Base-by-base conservation (phyloP, 768 basidiomycete genomes). In the Boletus fagicola region DNA sequence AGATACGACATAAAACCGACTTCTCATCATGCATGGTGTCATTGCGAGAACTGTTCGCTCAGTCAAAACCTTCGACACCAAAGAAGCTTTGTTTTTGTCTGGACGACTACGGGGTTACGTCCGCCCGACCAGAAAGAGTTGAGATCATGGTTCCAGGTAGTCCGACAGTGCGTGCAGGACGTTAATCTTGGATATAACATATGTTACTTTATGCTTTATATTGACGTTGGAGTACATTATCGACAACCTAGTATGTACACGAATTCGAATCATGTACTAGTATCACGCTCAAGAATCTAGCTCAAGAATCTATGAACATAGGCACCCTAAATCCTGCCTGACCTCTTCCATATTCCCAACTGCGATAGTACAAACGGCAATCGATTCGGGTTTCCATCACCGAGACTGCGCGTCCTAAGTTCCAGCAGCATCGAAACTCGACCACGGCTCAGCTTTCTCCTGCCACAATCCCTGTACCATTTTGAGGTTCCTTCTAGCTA, bases 1-100 rank as follows among this genome's bases (percentile, higher is more conserved):
- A 54, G 43, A 47, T 20, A 38, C 58, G 20, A 3, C 44, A 45
- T 13, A 48, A 54, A 33, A 54, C 50, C 3, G 56, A 62, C 36
- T 61, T 70, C 15, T 52, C 54, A 1, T 59, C 69, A 0, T 65
- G 62, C 39, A 49, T 58, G 53, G 42, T 28, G 36, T 62, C 62
- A 18, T 47, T 70, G 43, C 62, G 55, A 43, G 65, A 65, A 2
- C 43, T 71, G 11, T 70, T 69, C 7, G 56, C 54, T 48, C 62
- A 49, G 44, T 62, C 65, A 13, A 57, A 51, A 35, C 45, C 54
- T 24, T 31, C 13, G 1, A 22, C 54, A 13, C n/a, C 61, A 18
- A 62, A 51, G 55, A 62, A 42, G 44, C 24, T 1, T 7, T 60
- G 58, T 51, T 56, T 57, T 36, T 62, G 59, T 53, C 30, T 50